Evolutionary conservation across 768 basidiomycete genomes (phyloP).

Genomic region (Paxillus ammoniavirescens): DNA sequence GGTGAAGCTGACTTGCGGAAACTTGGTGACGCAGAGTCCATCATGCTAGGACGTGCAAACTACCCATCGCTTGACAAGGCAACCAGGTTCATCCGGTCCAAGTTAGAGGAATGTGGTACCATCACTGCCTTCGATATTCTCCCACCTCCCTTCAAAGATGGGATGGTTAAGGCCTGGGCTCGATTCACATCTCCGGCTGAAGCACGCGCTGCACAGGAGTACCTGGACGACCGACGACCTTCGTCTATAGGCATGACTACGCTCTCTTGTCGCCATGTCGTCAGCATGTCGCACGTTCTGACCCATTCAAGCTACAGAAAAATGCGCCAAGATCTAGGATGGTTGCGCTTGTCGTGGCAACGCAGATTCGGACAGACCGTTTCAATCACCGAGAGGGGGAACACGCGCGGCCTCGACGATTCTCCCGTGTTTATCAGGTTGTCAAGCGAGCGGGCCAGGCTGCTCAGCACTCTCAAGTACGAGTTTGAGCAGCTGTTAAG

Average conservation of each 20-base stretch:
- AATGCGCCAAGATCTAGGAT: constrained; percentile 44
- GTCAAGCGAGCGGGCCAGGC: constrained; percentile 46
- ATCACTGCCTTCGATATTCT: constrained; percentile 43
- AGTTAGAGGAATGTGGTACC: constrained; percentile 39
- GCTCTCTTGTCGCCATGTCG: constrained; percentile 53
- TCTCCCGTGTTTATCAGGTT: constrained; percentile 42
- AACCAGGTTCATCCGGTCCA: constrained; percentile 34
- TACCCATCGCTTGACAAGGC: constrained; percentile 37
- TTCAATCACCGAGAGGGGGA: constrained; percentile 23
- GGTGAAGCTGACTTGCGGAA: constrained; percentile 40
- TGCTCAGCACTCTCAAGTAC: constrained; percentile 54
- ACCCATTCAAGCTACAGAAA: constrained; percentile 35
- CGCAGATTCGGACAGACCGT: constrained; percentile 30
- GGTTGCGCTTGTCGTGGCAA: constrained; percentile 39
- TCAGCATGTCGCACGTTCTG: constrained; percentile 49
- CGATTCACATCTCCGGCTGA: constrained; percentile 49
- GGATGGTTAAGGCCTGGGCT: constrained; percentile 53
- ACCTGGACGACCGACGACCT: constrained; percentile 48
- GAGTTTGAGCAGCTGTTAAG: constrained; percentile 60
- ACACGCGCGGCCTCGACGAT: not conserved
- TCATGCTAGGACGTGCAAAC: constrained; percentile 52
- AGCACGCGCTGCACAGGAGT: constrained; percentile 49
- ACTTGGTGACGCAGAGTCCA: constrained; percentile 47
- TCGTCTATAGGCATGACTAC: constrained; percentile 43
- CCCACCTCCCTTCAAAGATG: constrained; percentile 50